phyloP scores from a whole-genome alignment of 148 eudicot genomes.

The Linanthus parryae region DNA sequence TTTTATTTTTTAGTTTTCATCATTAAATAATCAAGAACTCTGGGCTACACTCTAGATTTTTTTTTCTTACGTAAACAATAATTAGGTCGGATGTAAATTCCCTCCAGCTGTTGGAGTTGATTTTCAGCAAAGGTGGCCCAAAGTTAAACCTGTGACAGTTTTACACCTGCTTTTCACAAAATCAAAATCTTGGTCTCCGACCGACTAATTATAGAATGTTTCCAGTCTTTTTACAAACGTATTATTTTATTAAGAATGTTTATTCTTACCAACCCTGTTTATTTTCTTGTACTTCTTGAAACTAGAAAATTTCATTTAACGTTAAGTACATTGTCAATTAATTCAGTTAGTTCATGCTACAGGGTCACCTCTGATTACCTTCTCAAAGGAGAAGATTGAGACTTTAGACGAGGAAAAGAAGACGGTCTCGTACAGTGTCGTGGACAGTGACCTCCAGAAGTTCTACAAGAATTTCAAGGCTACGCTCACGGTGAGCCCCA shows the following conservation, averaged over 20 bases:
- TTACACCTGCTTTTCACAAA: no score
- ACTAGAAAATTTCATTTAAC: background rate
- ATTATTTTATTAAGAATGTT: background rate
- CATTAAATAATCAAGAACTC: no score
- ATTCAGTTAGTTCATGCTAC: background rate
- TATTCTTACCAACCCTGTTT: background rate
- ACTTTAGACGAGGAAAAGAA: conserved; percentile 64
- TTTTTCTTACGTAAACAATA: no score
- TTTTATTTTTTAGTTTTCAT: no score
- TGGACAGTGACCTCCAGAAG: conserved; percentile 55
- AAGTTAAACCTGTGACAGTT: no score
- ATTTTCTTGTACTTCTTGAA: background rate
- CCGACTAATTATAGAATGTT: no score
- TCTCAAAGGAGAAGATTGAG: conserved; percentile 59
- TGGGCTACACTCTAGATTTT: no score
- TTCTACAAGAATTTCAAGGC: conserved; percentile 71
- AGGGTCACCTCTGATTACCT: conserved; percentile 35
- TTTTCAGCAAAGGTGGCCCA: no score
- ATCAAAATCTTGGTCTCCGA: no score
- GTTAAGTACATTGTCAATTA: background rate
- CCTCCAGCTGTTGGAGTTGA: no score
- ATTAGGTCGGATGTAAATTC: no score
- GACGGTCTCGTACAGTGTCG: conserved; percentile 34
- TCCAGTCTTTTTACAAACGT: background rate
- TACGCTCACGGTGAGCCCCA: conserved; percentile 34